These are phyloP conservation scores for Phytophthora hybrid DNA, from an alignment of 352 stramenopile species.

Conservation along the genomic window DNA sequence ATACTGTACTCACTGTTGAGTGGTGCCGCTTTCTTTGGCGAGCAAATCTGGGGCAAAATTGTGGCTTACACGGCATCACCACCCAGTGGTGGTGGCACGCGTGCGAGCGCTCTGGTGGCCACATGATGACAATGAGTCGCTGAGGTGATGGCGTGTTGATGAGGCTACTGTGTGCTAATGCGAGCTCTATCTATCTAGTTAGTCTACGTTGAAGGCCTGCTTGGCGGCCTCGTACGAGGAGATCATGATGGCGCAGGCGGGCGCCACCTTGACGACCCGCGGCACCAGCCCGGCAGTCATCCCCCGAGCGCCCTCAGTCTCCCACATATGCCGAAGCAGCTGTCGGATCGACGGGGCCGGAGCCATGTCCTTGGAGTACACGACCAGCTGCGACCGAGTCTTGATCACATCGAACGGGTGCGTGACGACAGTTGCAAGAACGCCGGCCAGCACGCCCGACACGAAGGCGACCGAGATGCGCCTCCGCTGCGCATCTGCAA, in stretches of 20 bases:
- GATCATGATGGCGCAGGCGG: conserved; percentile 86
- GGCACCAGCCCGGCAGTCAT: conserved; percentile 61
- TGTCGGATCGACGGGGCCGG: conserved; percentile 39
- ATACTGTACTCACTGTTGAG: too few relatives aligned
- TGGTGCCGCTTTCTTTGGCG: conserved; percentile 19
- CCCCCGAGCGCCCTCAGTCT: conserved; percentile 47
- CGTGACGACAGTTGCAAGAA: conserved; percentile 90
- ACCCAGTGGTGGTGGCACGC: not conserved
- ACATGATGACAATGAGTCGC: too few relatives aligned
- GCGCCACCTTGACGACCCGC: conserved; percentile 75
- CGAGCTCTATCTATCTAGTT: conserved; percentile 4
- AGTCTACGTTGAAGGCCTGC: conserved; percentile 54
- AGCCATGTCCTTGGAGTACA: conserved; percentile 48
- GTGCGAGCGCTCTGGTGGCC: not conserved
- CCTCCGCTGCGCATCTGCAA: conserved; percentile 39
- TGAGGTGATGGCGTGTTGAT: not conserved
- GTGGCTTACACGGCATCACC: conserved; percentile 17
- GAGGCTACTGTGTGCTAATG: not conserved
- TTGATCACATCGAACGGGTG: conserved; percentile 97
- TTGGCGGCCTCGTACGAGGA: conserved; percentile 78
- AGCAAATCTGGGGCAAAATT: conserved; percentile 41
- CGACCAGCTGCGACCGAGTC: conserved; percentile 83
- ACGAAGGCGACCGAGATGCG: conserved; percentile 81
- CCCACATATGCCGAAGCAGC: conserved; percentile 64
- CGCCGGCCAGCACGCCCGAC: conserved; percentile 79